Conservation (phyloP, 139 green algal species). For the Haematococcus sp. region DNA sequence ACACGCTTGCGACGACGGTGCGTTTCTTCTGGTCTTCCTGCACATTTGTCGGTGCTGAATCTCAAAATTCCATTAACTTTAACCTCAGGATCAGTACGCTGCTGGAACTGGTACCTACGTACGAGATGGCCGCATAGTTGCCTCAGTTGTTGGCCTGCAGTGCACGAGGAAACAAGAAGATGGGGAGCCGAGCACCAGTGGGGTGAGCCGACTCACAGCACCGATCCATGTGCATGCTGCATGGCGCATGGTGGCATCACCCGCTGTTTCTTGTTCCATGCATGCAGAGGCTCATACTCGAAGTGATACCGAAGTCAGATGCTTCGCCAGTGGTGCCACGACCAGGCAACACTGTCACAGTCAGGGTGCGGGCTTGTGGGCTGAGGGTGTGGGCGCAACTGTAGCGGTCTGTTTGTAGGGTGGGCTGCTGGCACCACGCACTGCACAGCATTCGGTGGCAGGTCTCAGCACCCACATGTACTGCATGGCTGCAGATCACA, state of each 20-base stretch:
- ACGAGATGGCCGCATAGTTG: constrained; percentile 39
- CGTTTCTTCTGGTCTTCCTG: no score
- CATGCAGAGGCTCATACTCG: constrained; percentile 25
- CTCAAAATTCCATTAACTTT: no score
- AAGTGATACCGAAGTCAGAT: constrained; percentile 29
- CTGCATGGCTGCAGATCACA: constrained; percentile 31
- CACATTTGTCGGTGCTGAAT: no score
- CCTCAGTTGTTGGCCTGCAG: constrained; percentile 48
- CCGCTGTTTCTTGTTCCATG: no score
- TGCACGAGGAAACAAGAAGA: constrained; percentile 3
- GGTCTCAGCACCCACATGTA: no score
- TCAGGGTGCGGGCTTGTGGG: constrained; percentile 29
- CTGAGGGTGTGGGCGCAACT: no score
- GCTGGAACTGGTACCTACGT: constrained; percentile 54
- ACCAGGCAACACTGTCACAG: constrained; percentile 42
- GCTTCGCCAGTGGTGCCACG: constrained; percentile 29
- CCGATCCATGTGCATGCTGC: neutral
- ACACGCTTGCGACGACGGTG: no score
- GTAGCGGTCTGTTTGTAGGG: no score
- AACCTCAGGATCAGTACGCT: constrained; percentile 31
- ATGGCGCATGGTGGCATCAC: neutral
- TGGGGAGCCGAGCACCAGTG: neutral
- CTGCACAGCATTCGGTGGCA: no score
- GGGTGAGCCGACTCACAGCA: neutral
- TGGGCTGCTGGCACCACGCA: no score